These are phyloP conservation scores for Chenopodium formosanum DNA, from an alignment of 148 eudicot species.

Conservation along the genomic window DNA sequence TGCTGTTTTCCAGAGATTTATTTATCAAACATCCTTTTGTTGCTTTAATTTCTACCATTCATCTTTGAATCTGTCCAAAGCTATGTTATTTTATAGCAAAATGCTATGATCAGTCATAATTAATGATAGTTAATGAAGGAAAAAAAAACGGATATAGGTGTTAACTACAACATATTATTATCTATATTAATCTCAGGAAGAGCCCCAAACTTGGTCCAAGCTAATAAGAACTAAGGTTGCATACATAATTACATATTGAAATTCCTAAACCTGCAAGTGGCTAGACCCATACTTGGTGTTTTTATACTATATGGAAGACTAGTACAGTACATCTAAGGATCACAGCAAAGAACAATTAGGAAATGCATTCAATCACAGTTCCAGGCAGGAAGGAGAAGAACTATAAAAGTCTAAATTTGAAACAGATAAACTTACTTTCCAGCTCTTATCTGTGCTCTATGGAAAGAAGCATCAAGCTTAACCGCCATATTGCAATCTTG, in stretches of 20 bases:
- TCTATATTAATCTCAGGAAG: not conserved
- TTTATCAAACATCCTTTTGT: too few species aligned
- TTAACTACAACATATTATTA: not conserved
- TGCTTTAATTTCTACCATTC: too few species aligned
- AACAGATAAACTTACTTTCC: constrained; percentile 62
- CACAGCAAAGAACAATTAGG: not conserved
- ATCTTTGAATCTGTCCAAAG: too few species aligned
- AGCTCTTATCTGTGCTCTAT: constrained; percentile 76
- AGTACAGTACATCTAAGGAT: not conserved
- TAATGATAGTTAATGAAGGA: not conserved
- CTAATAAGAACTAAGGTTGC: not conserved
- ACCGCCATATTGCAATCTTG: constrained; percentile 69
- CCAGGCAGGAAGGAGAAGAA: not conserved
- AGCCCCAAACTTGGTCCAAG: not conserved
- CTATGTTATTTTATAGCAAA: not conserved
- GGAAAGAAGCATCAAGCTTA: constrained; percentile 66
- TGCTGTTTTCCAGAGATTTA: too few species aligned
- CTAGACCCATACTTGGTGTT: not conserved
- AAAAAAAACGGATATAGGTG: not conserved
- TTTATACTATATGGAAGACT: not conserved
- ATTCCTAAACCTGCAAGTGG: not conserved
- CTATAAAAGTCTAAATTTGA: not conserved
- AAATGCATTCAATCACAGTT: not conserved
- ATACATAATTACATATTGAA: not conserved
- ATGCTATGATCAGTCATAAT: not conserved